Evolutionary conservation across 2,329 filamentous ascomycete genomes (phyloP), one percentile per base, ranked within the genome.

Genomic region (Exserohilum rostratum): DNA sequence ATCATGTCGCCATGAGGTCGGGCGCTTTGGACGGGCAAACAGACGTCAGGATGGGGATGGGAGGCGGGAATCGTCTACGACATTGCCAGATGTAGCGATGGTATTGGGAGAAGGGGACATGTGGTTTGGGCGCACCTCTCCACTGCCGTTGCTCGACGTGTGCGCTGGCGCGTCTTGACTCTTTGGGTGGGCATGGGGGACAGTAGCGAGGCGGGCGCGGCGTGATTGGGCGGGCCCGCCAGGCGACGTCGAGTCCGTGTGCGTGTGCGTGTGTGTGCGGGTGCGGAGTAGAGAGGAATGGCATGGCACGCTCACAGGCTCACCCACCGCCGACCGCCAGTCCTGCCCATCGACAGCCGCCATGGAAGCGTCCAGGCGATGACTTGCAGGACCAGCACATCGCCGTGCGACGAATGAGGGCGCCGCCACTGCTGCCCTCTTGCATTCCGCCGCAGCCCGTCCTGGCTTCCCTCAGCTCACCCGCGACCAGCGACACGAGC

Each of bases 1-100:
- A 73, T 71, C 70, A 72, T 75, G 68, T 67, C 63, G 66, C 63
- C 67, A 65, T 66, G 54, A 47, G 52, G 5, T 6, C 25, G 31
- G 34, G 57, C 60, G 37, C 48, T 46, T 58, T 55, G 20, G 46
- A 50, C n/a, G n/a, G n/a, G n/a, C n/a, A n/a, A n/a, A n/a, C n/a
- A n/a, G n/a, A n/a, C n/a, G n/a, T n/a, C n/a, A 55, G 55, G 48
- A 51, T 48, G 50, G 42, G 44, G 52, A 20, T 33, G 39, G 46
- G 35, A 25, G 50, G 38, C 43, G 30, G 55, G 39, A 34, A 54
- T 45, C 44, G 54, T 38, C 58, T 65, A 62, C 55, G 31, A 54
- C 65, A 65, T 60, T 48, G 58, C 58, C 61, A 58, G 55, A 61
- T 53, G 57, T 47, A 56, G 62, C 52, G 30, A 45, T 44, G 54